A percentile compares a stretch with the other conserved stretches of the same genome.
Conservation (phyloP, 495 filamentous ascomycete species). For the Apiosordaria backusii region DNA sequence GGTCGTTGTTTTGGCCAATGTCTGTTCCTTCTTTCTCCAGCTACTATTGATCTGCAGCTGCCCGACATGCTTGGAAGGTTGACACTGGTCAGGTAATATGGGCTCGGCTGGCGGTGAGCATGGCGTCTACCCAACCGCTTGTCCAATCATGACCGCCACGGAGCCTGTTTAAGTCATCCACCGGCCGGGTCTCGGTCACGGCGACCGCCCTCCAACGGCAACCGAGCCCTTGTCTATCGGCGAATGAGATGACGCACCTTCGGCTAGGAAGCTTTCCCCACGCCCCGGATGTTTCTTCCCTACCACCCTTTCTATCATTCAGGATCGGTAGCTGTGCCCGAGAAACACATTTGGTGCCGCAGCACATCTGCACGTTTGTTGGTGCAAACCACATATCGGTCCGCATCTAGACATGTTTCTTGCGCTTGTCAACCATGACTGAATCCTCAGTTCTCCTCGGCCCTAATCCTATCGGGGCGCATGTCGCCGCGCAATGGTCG, state of each 20-base stretch:
- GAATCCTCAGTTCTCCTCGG: not conserved
- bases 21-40: slow-evolving; percentile 3
- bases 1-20: not conserved
- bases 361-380: slow-evolving; percentile 12
- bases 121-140: slow-evolving; percentile 16
- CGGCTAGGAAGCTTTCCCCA: slow-evolving; percentile 6
- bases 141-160: slow-evolving; percentile 17
- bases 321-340: slow-evolving; percentile 14
- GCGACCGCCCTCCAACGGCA: slow-evolving; percentile 25
- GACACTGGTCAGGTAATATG: slow-evolving; percentile 12
- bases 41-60: slow-evolving; percentile 11
- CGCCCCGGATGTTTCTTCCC: slow-evolving; percentile 6
- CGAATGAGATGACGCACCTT: slow-evolving; percentile 14
- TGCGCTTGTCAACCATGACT: not conserved
- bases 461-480: not conserved
- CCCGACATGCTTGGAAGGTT: slow-evolving; percentile 5
- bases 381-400: not conserved
- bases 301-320: not conserved
- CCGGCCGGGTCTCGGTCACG: slow-evolving; percentile 19
- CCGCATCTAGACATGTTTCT: not conserved
- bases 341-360: slow-evolving; percentile 17
- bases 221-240: slow-evolving; percentile 11
- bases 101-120: slow-evolving; percentile 12
- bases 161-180: slow-evolving; percentile 10
- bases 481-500: not conserved